These are phyloP conservation scores for Lepiota brunneoincarnata DNA, from an alignment of 768 basidiomycete genomes.

Conservation along the genomic window DNA sequence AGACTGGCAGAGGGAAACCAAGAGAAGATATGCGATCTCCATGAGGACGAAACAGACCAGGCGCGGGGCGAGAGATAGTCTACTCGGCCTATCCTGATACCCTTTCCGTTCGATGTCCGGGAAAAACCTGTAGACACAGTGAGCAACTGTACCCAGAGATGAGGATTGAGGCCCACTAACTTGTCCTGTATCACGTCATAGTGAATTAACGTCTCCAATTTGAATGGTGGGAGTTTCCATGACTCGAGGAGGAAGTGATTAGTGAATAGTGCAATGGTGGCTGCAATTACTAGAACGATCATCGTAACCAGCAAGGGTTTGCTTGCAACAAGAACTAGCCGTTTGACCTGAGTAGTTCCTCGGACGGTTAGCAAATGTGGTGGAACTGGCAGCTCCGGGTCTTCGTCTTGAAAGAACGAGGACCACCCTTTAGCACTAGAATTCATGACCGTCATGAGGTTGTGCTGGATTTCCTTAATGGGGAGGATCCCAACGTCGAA, in stretches of 20 bases:
- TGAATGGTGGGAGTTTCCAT: background rate
- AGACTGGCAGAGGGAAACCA: background rate
- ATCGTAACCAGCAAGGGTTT: background rate
- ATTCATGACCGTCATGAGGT: background rate
- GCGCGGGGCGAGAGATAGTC: background rate
- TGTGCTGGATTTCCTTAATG: background rate
- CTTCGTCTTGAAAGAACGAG: background rate
- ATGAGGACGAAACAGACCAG: background rate
- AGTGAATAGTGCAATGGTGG: background rate
- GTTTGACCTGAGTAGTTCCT: background rate
- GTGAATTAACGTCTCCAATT: background rate
- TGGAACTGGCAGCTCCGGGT: background rate
- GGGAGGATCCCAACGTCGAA: constrained; percentile 1
- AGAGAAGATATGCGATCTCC: background rate
- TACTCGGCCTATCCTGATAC: background rate
- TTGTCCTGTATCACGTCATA: background rate
- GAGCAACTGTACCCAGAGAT: background rate
- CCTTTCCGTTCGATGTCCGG: background rate
- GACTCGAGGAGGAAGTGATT: background rate
- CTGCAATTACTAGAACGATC: background rate
- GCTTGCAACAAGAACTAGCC: background rate
- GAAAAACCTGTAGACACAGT: background rate
- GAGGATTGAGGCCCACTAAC: background rate
- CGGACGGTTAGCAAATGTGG: background rate
- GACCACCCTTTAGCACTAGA: background rate